Evolutionary conservation across 2,329 filamentous ascomycete species (phyloP), one percentile per base, ranked within the genome.

Genomic region (Apiospora arundinis): DNA sequence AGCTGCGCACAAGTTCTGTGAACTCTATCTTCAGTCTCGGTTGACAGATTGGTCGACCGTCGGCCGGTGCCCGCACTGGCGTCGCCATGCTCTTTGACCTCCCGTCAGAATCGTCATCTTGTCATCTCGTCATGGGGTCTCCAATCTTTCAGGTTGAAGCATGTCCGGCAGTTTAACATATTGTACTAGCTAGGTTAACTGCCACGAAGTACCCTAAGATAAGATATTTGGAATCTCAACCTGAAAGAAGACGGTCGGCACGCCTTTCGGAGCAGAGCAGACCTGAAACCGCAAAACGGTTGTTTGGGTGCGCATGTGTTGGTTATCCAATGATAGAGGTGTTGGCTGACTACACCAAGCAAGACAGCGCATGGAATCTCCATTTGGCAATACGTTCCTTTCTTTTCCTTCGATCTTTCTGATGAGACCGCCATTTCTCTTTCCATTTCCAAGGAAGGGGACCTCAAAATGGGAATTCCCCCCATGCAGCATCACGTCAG

Each of bases 401-500:
- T 49, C 46, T 49, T n/a, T 23, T n/a, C 11, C 46, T 23, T 23
- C 6, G 40, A 32, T 32, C 32, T 9, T 32, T 56, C 25, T 8
- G 16, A 60, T 37, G 56, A 45, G 42, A 63, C 56, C 56, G 56
- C 56, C 56, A 63, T 37, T 63, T 63, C 56, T 28, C 32, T 28
- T 28, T 18, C 56, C 56, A 63, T 37, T 63, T 63, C 56, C 56
- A 63, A 63, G 56, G 25, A 56, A 18, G 52, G 42, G 42, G 42
- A 45, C 16, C 16, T 45, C 42, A 45, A 45, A n/a, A 40, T 18
- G 18, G 28, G 52, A 37, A 12, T 18, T 60, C 32, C 32, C 52
- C 21, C 45, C 18, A 63, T 63, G 56, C 56, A 63, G 56, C 56
- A 63, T 63, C 56, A 63, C 56, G 56, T 63, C 56, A 63, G 56